Percentiles rank a stretch among this genome's conserved stretches.
Evolutionary conservation across 768 basidiomycete genomes (phyloP).

Genomic region (Cyclocybe cylindracea): DNA sequence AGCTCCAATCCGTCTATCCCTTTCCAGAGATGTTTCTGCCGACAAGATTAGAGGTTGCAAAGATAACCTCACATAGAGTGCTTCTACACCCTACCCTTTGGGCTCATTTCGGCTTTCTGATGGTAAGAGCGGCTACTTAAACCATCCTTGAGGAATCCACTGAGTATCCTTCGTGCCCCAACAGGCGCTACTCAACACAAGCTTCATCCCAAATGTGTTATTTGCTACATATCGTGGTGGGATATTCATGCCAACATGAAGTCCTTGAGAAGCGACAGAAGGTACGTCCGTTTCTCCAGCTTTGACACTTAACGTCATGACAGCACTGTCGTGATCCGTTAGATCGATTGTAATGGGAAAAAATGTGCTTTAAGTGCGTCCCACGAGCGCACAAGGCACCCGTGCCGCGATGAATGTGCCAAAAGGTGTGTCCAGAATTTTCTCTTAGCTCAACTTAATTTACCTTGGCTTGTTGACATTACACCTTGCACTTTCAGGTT

Average conservation of each 20-base stretch:
- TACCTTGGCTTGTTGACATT: not conserved
- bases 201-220: conserved; percentile 26
- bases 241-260: conserved; percentile 19
- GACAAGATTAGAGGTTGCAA: no score
- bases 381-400: conserved; percentile 7
- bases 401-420: conserved; percentile 5
- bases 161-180: no score
- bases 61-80: not conserved
- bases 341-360: conserved; percentile 51
- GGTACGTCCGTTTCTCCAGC: conserved; percentile 6
- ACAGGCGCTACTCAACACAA: not conserved
- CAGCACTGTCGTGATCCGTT: not conserved
- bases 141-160: no score
- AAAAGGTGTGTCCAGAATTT: conserved; percentile 3
- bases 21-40: no score
- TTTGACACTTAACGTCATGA: not conserved
- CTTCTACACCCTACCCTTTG: not conserved
- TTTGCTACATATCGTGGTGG: conserved; percentile 11
- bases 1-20: no score
- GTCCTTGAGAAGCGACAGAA: conserved; percentile 18
- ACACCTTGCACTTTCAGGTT: conserved; percentile 6
- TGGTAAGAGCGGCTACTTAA: no score
- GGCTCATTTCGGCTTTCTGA: not conserved
- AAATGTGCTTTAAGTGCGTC: conserved; percentile 40
- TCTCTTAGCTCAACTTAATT: not conserved